These are phyloP conservation scores for Catenaria anguillulae DNA, from an alignment of 371 early-diverging fungal genomes.

Conservation along the genomic window DNA sequence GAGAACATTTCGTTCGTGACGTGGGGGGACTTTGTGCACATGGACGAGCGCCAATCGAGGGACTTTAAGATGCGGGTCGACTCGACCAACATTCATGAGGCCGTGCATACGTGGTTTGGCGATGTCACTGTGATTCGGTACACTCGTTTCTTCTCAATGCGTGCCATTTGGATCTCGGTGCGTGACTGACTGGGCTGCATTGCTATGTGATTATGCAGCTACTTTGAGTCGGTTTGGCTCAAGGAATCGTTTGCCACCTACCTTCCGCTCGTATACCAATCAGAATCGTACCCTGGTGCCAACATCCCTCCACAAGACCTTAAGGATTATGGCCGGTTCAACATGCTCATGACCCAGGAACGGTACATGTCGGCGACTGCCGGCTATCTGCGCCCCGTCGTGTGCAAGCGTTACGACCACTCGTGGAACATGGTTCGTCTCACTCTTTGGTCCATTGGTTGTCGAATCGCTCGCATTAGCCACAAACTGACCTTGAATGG, in stretches of 20 bases:
- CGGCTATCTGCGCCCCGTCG: conserved; percentile 29
- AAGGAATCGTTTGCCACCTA: conserved; percentile 46
- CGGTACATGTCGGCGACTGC: conserved; percentile 14
- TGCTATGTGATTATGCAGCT: conserved; percentile 23
- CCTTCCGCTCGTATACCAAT: conserved; percentile 17
- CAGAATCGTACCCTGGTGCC: conserved; percentile 17
- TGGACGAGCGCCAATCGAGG: conserved; percentile 20
- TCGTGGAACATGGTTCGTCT: conserved; percentile 19
- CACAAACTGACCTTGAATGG: too few species aligned
- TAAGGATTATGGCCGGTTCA: conserved; percentile 17
- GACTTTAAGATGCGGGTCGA: conserved; percentile 18
- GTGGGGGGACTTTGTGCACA: conserved; percentile 16
- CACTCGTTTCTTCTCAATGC: background rate
- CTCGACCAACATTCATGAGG: conserved; percentile 38
- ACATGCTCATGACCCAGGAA: conserved; percentile 20
- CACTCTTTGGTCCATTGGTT: too few species aligned
- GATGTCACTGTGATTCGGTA: background rate
- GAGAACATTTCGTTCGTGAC: conserved; percentile 37
- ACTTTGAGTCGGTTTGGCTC: conserved; percentile 51
- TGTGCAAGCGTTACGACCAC: conserved; percentile 31
- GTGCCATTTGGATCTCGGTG: too few species aligned
- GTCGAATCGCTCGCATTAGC: too few species aligned
- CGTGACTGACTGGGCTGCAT: too few species aligned
- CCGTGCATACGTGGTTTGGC: conserved; percentile 45
- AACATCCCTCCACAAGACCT: conserved; percentile 12